Evolutionary conservation across 805 yeast species (phyloP).

Genomic region (Candida ulmi): DNA sequence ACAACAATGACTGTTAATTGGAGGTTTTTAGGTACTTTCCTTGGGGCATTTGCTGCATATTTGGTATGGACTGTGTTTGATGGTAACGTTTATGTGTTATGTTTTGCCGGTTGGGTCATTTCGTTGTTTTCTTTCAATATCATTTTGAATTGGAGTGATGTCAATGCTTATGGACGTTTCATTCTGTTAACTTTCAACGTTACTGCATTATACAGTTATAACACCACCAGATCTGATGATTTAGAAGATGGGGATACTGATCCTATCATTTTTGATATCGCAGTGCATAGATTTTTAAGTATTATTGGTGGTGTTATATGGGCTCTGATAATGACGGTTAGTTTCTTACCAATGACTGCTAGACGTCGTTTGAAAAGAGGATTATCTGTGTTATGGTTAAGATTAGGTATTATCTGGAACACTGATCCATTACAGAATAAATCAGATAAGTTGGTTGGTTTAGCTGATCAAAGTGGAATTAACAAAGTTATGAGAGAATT

Average conservation of each 20-base stretch:
- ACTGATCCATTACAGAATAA: conserved; percentile 56
- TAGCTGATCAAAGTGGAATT: conserved; percentile 31
- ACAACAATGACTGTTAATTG: conserved; percentile 74
- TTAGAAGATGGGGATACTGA: conserved; percentile 60
- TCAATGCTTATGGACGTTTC: conserved; percentile 59
- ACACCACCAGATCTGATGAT: conserved; percentile 52
- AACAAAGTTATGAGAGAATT: conserved; percentile 56
- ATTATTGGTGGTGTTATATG: conserved; percentile 70
- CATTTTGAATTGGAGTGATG: conserved; percentile 62
- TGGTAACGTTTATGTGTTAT: conserved; percentile 48
- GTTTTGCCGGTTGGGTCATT: conserved; percentile 37
- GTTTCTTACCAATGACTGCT: conserved; percentile 72
- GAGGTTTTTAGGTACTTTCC: conserved; percentile 67
- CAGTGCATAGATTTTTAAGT: conserved; percentile 69
- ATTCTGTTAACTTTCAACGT: conserved; percentile 71
- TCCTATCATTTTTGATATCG: conserved; percentile 69
- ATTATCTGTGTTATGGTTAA: conserved; percentile 64
- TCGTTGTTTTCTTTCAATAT: conserved; percentile 41
- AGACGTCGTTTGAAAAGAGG: conserved; percentile 61
- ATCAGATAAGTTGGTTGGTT: conserved; percentile 20
- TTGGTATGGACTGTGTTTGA: conserved; percentile 52
- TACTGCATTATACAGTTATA: conserved; percentile 71
- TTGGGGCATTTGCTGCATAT: conserved; percentile 64
- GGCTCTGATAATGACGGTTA: conserved; percentile 66
- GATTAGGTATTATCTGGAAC: conserved; percentile 79